phyloP scores from a whole-genome alignment of 106 monocot species.

The Triglochin maritima region DNA sequence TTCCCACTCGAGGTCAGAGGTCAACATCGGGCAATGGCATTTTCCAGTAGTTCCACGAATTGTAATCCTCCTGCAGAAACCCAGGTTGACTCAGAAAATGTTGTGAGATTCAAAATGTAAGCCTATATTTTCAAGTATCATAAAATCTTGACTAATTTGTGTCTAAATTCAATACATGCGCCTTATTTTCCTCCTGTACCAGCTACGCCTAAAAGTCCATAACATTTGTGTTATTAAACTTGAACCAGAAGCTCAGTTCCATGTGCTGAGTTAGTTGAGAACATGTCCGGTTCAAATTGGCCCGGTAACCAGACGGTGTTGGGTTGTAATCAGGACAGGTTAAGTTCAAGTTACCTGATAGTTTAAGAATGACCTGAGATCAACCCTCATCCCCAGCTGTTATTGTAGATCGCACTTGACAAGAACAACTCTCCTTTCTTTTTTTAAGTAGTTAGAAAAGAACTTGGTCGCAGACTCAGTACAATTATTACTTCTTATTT shows the following conservation, averaged over 20 bases:
- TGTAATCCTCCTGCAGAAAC: constrained; percentile 64
- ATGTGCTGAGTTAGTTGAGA: not conserved
- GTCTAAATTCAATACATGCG: not conserved
- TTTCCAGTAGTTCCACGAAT: constrained; percentile 65
- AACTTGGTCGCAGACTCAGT: too few relatives aligned
- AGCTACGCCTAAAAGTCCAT: not conserved
- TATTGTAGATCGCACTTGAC: too few relatives aligned
- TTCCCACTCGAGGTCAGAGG: not conserved
- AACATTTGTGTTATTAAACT: not conserved
- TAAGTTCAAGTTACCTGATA: too few relatives aligned
- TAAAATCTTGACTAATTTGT: not conserved
- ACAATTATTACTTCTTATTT: too few relatives aligned
- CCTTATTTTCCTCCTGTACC: too few relatives aligned
- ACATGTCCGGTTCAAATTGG: too few relatives aligned
- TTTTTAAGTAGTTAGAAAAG: too few relatives aligned
- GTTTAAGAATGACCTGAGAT: too few relatives aligned
- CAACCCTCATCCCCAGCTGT: too few relatives aligned
- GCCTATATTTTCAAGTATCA: not conserved
- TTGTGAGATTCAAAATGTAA: not conserved
- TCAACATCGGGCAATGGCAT: constrained; percentile 5
- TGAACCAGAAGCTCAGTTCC: not conserved
- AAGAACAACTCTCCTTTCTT: too few relatives aligned
- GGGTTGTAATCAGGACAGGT: too few relatives aligned
- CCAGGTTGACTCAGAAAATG: not conserved
- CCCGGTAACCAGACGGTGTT: too few relatives aligned